Evolutionary conservation across 257 asterid species (phyloP).

Genomic region (Verbascum thapsus): DNA sequence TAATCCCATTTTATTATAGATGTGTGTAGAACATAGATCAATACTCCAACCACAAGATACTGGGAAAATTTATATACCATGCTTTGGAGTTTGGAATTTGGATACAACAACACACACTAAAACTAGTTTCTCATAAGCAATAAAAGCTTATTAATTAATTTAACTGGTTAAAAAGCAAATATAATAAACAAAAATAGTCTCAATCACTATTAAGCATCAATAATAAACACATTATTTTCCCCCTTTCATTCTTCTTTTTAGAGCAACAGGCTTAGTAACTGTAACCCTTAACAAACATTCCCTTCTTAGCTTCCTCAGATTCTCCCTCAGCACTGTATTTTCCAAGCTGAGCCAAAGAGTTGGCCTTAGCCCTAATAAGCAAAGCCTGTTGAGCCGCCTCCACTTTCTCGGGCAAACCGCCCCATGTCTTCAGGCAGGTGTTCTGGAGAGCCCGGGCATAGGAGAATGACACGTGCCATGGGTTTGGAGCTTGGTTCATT

Average conservation of each 20-base stretch:
- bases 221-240: too few relatives aligned
- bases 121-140: conserved; percentile 42
- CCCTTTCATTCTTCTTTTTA: not conserved
- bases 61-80: conserved; percentile 30
- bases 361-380: conserved; percentile 56
- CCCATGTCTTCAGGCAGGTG: conserved; percentile 78
- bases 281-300: conserved; percentile 62
- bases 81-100: too few relatives aligned
- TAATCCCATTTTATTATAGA: too few relatives aligned
- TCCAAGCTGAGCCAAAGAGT: conserved; percentile 71
- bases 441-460: conserved; percentile 74
- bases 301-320: conserved; percentile 67
- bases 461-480: conserved; percentile 73
- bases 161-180: not conserved
- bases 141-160: conserved; percentile 25
- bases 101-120: conserved; percentile 34
- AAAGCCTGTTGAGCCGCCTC: conserved; percentile 58
- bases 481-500: conserved; percentile 72
- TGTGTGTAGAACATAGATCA: too few relatives aligned
- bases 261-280: conserved; percentile 42
- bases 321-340: conserved; percentile 67
- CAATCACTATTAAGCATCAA: conserved; percentile 20
- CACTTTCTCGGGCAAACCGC: conserved; percentile 61
- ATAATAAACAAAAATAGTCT: conserved; percentile 34
- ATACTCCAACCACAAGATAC: conserved; percentile 15